Base-by-base conservation (phyloP, 345 rosid species). In the Eucalyptus melliodora region DNA sequence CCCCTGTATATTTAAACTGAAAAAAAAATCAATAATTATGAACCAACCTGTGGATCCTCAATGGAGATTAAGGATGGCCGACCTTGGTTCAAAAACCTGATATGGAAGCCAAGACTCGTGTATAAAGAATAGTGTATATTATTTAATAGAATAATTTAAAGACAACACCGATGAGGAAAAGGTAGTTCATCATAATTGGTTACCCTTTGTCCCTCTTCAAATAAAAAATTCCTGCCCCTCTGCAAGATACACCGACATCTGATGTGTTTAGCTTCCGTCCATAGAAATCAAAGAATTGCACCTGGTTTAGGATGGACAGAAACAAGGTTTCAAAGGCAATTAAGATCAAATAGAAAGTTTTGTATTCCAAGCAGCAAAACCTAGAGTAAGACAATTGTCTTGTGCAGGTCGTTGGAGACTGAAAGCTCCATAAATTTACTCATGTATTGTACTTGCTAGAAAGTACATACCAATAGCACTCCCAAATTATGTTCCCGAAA, bases 211-310 rank as follows among this genome's bases (percentile, higher is more conserved):
- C 91, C 90, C 90, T 92, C 94, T 97, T 97, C 26, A 92, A 88
- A 91, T 93, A 97, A 94, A 97, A 97, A n/a, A 94, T 93, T 82
- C 95, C 96, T 86, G 87, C 88, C 87, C 89, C 94, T 37, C 90
- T 94, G 94, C 99, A 97, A 87, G 99, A 97, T 83, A 97, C 93
- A 90, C 99, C 99, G n/a, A 97, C 99, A 92, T 95, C 94, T 2
- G 89, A 45, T 6, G 96, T 94, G 93, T 97, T 97, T 91, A 97
- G 91, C 87, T 95, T 95, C 88, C 98, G 91, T 34, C 99, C 99
- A 88, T 97, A 97, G 89, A 97, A 93, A 81, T 96, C 99, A 93
- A 97, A 97, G 92, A 97, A 97, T 81, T 94, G 93, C 50, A 97
- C 94, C 99, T 97, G 91, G 82, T 86, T 93, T 80, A 53, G 88